Evolutionary conservation across 495 filamentous ascomycete species (phyloP).

Genomic region (Trichodelitschia bisporula): DNA sequence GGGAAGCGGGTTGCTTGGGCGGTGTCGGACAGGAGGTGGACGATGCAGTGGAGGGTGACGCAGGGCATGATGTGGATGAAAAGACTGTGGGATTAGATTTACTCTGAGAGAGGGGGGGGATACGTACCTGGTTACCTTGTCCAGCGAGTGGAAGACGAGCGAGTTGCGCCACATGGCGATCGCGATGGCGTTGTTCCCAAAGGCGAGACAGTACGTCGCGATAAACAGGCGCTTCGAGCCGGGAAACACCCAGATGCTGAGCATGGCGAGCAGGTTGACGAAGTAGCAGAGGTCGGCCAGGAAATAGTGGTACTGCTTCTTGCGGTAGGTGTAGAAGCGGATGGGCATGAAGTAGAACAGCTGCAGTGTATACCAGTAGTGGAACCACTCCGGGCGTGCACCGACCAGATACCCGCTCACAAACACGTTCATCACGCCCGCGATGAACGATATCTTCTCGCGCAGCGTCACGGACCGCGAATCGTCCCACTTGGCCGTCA

Average conservation of each 20-base stretch:
- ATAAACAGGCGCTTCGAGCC: constrained; percentile 80
- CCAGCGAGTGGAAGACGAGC: constrained; percentile 89
- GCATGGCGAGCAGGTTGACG: constrained; percentile 65
- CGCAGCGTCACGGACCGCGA: constrained; percentile 64
- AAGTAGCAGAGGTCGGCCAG: constrained; percentile 95
- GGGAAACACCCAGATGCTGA: constrained; percentile 79
- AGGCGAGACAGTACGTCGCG: constrained; percentile 73
- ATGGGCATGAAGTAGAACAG: constrained; percentile 84
- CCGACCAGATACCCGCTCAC: constrained; percentile 87
- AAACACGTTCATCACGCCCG: constrained; percentile 88
- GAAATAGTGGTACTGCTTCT: constrained; percentile 88
- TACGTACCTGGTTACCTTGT: constrained; percentile 65
- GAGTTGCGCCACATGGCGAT: constrained; percentile 99
- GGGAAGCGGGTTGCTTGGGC: constrained; percentile 52
- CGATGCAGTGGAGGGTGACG: constrained; percentile 70
- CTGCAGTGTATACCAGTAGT: constrained; percentile 59
- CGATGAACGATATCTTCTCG: constrained; percentile 92
- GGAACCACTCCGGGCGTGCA: constrained; percentile 62
- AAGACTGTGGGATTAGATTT: constrained; percentile 23
- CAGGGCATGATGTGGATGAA: constrained; percentile 99
- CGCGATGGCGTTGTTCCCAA: constrained; percentile 88
- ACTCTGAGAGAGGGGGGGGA: constrained; percentile 1
- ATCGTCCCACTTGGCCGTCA: constrained; percentile 69
- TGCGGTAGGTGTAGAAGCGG: constrained; percentile 72
- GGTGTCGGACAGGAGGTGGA: constrained; percentile 48